phyloP scores from a whole-genome alignment of 1,139 yeast genomes.

The Yamadazyma oceani region DNA sequence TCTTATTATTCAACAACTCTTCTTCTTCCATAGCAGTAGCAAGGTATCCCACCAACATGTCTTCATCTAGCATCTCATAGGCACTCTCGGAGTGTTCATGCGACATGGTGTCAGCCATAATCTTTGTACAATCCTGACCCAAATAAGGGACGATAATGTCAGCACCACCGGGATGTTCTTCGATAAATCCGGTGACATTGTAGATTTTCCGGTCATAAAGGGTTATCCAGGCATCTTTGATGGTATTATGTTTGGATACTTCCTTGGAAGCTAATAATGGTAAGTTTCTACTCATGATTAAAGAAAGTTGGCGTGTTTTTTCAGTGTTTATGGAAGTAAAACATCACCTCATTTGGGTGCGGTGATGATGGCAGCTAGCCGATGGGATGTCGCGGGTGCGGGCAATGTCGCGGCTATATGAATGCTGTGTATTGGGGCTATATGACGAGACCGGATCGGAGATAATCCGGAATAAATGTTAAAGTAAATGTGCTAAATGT shows the following conservation, averaged over 20 bases:
- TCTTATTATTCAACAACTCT: constrained; percentile 41
- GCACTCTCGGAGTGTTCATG: constrained; percentile 86
- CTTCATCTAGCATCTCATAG: constrained; percentile 85
- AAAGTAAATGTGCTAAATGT: no score
- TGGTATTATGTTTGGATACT: constrained; percentile 51
- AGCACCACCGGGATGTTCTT: constrained; percentile 87
- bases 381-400: background rate
- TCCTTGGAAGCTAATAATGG: constrained; percentile 38
- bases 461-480: no score
- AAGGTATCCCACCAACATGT: constrained; percentile 47
- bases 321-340: constrained; percentile 4
- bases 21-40: constrained; percentile 47
- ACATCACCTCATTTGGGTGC: constrained; percentile 6
- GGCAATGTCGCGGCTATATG: no score
- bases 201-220: constrained; percentile 73
- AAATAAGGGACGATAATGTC: constrained; percentile 74
- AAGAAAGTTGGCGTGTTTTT: background rate
- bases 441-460: no score
- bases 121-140: constrained; percentile 79
- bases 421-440: no score
- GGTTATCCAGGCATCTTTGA: constrained; percentile 74
- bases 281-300: constrained; percentile 25
- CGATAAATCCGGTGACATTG: constrained; percentile 74
- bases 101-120: constrained; percentile 65
- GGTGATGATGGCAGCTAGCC: no score